Base-by-base conservation (phyloP, 2,329 filamentous ascomycete genomes). In the Penicillium sp. region DNA sequence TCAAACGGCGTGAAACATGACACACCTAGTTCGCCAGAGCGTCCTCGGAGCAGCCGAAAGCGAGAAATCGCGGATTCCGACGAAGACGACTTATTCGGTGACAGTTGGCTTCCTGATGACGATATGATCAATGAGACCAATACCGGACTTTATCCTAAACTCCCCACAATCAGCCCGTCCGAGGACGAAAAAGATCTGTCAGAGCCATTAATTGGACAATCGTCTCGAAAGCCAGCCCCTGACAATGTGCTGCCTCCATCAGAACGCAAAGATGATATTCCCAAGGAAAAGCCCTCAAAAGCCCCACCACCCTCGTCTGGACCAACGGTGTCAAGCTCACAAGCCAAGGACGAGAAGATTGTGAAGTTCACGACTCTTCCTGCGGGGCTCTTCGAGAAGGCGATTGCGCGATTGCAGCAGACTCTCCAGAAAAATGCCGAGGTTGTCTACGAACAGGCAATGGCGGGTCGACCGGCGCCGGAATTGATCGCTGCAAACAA, bases 401-500 rank as follows among this genome's bases (percentile, higher is more conserved):
- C 69, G 16, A 66, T 75, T 47, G 60, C 66, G 24, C 65, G 59
- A n/a, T 57, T 78, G 35, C 68, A 72, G 47, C 50, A 60, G 41
- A 73, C 68, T 3, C 63, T 73, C 27, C 64, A 71, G 37, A 69
- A 65, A 33, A 77, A 77, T 54, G 74, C 77, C 1, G 70, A 76
- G 46, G 60, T 71, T 36, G 70, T 77, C 14, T 77, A 75, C 54
- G 64, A 77, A 43, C 66, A 70, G 53, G 70, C 73, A 31, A 73
- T 79, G 69, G 70, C 72, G 55, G 76, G 75, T 4, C 66, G 69
- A 54, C 65, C 68, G 2, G 68, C 69, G 2, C 69, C 72, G 14
- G 72, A 76, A 24, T 50, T 78, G 49, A 65, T 76, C 24, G 56
- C 69, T 3, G 68, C 74, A 57, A 76, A 76, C 59, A 75, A 75